Percentiles rank a stretch among this genome's conserved stretches.
Conservation (phyloP, 768 basidiomycete genomes). For the Suillus ampliporus region DNA sequence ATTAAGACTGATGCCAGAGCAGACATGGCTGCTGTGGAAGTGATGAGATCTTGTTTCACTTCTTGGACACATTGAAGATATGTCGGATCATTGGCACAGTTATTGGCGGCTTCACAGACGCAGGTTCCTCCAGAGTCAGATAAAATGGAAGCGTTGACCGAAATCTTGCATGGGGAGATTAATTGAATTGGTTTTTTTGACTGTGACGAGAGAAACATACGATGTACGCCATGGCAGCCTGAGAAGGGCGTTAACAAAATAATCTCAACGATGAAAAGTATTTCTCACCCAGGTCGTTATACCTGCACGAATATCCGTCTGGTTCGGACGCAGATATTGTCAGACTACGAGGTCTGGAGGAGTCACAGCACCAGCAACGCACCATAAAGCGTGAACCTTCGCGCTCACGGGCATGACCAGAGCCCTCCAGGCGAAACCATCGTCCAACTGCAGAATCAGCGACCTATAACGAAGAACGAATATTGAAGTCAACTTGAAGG, state of each 20-base stretch:
- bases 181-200: slow-evolving; percentile 11
- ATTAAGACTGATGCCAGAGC: slow-evolving; percentile 80
- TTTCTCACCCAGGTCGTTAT: slow-evolving; percentile 79
- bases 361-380: slow-evolving; percentile 20
- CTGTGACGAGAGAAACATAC: slow-evolving; percentile 2
- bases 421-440: slow-evolving; percentile 79
- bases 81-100: slow-evolving; percentile 54
- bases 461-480: slow-evolving; percentile 32
- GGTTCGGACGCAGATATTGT: slow-evolving; percentile 12
- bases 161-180: slow-evolving; percentile 53
- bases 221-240: slow-evolving; percentile 11
- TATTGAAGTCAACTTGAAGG: background rate
- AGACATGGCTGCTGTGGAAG: slow-evolving; percentile 78
- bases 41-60: slow-evolving; percentile 79
- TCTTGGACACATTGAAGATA: slow-evolving; percentile 66
- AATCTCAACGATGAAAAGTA: slow-evolving; percentile 9
- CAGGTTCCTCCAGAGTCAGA: slow-evolving; percentile 82
- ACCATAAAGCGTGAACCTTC: slow-evolving; percentile 67
- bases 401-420: slow-evolving; percentile 66
- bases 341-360: slow-evolving; percentile 14
- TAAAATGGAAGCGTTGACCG: slow-evolving; percentile 84
- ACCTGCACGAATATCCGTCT: slow-evolving; percentile 83
- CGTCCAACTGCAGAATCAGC: slow-evolving; percentile 53
- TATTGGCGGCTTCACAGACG: slow-evolving; percentile 66
- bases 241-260: slow-evolving; percentile 8